phyloP scores from a whole-genome alignment of 495 filamentous ascomycete species.

The Xylaria venustula region DNA sequence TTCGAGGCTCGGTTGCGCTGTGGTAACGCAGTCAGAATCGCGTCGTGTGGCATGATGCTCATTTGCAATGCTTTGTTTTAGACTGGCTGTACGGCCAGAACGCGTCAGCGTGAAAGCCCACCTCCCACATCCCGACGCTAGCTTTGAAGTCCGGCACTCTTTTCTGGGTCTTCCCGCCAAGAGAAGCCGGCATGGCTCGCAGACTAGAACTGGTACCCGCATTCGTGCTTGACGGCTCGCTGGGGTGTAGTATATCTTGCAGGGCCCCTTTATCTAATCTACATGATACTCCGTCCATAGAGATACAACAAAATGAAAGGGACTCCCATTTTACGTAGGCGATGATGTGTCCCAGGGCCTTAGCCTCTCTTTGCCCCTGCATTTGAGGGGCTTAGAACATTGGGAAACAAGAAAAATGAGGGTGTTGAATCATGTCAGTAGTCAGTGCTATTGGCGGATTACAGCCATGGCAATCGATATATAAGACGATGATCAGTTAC shows the following conservation, averaged over 20 bases:
- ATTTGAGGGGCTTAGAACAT: neutral
- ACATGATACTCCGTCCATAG: neutral
- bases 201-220: neutral
- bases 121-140: conserved; percentile 5
- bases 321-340: neutral
- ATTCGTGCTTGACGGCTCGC: neutral
- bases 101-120: neutral
- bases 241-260: no score
- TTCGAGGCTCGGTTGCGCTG: no score
- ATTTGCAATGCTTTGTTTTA: no score
- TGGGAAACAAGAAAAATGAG: neutral
- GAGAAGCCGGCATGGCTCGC: neutral
- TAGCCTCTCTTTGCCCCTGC: neutral
- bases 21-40: no score
- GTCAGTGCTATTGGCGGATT: neutral
- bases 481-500: neutral
- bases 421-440: neutral
- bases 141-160: conserved; percentile 1
- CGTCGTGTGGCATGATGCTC: no score
- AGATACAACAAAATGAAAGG: neutral
- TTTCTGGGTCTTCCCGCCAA: neutral
- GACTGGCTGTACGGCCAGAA: no score
- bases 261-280: no score
- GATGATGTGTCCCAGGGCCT: conserved; percentile 1
- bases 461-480: neutral